Conservation (phyloP, 176 grass and related monocot species). For the Paspalum notatum region DNA sequence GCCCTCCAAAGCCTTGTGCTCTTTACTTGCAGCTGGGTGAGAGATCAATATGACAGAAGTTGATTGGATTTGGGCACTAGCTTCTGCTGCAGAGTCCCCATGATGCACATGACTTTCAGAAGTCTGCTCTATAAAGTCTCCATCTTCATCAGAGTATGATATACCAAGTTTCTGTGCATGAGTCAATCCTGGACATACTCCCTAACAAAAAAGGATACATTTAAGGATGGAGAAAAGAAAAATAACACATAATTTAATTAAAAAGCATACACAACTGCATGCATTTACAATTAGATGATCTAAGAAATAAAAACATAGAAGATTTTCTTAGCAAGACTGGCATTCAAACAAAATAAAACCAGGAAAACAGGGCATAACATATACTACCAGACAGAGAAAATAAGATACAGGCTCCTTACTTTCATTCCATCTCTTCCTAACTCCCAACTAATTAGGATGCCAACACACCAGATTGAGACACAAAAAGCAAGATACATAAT, state of each 20-base stretch:
- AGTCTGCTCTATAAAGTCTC: slow-evolving; percentile 42
- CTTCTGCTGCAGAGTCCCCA: slow-evolving; percentile 43
- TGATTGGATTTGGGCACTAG: slow-evolving; percentile 45
- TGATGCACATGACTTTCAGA: slow-evolving; percentile 35
- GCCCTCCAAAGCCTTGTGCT: not conserved
- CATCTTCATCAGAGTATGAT: slow-evolving; percentile 56
- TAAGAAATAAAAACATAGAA: slow-evolving; percentile 20
- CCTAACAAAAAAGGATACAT: slow-evolving; percentile 53
- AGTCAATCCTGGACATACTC: slow-evolving; percentile 78
- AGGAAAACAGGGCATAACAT: not conserved
- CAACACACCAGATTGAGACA: not conserved
- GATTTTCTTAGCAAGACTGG: slow-evolving; percentile 9
- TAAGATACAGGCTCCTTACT: not conserved
- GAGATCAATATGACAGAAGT: slow-evolving; percentile 54
- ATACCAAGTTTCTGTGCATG: slow-evolving; percentile 85
- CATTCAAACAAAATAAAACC: slow-evolving; percentile 20
- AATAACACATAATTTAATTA: not conserved
- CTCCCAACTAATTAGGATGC: not conserved
- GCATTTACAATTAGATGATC: not conserved
- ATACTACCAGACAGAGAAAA: slow-evolving; percentile 6
- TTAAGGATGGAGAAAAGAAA: slow-evolving; percentile 1
- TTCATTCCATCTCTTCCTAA: not conserved
- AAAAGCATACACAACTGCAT: slow-evolving; percentile 12
- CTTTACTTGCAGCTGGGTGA: slow-evolving; percentile 24
- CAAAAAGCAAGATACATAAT: slow-evolving; percentile 27